phyloP scores from a whole-genome alignment of 192 early-diverging fungal species.

The Anaeromyces robustus region DNA sequence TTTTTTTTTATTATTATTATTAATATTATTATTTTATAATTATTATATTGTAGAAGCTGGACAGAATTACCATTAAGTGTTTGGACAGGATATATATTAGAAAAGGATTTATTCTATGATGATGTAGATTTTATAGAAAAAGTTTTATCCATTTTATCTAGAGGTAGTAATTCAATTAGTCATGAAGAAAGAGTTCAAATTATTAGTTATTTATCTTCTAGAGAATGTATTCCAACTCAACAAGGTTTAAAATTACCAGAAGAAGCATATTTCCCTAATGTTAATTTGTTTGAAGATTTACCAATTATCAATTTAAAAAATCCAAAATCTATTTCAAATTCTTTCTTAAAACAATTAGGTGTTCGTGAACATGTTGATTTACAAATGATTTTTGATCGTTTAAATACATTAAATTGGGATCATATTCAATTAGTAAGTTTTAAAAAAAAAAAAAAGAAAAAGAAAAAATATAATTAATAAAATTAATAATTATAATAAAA shows the following conservation, averaged over 20 bases:
- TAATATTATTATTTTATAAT: background rate
- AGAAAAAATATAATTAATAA: too few relatives aligned
- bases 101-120: background rate
- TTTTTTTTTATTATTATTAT: too few relatives aligned
- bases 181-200: background rate
- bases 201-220: background rate
- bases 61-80: background rate
- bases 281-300: slow-evolving; percentile 69
- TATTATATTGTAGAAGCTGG: background rate
- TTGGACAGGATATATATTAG: background rate
- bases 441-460: too few relatives aligned
- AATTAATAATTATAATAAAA: too few relatives aligned
- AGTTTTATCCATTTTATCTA: background rate
- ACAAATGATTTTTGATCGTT: slow-evolving; percentile 65
- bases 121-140: background rate
- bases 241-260: slow-evolving; percentile 22
- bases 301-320: slow-evolving; percentile 49
- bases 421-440: slow-evolving; percentile 47
- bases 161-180: background rate
- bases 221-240: background rate
- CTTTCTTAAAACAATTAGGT: slow-evolving; percentile 46
- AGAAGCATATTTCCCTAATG: slow-evolving; percentile 62
- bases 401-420: slow-evolving; percentile 65
- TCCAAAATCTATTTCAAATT: slow-evolving; percentile 25
- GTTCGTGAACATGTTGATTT: slow-evolving; percentile 79